A percentile compares a stretch with the other conserved stretches of the same genome.
Evolutionary conservation across 805 yeast species (phyloP).

Genomic region (Barnettozyma vustinii): DNA sequence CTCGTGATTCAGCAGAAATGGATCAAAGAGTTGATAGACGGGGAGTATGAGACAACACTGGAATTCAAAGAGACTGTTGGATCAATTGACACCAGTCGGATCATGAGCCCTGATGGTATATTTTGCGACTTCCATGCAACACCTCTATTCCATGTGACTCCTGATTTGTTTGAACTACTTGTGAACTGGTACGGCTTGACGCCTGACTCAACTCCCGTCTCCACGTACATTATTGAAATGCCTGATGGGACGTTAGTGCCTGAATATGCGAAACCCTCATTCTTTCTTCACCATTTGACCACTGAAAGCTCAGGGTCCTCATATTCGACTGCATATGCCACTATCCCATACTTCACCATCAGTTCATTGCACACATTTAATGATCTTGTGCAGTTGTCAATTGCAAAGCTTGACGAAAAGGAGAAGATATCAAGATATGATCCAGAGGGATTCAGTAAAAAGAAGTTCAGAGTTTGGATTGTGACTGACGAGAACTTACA

Average conservation of each 20-base stretch:
- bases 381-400: constrained; percentile 15
- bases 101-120: constrained; percentile 38
- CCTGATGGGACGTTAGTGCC: constrained; percentile 26
- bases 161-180: constrained; percentile 39
- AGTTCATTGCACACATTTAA: constrained; percentile 28
- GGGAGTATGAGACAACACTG: constrained; percentile 5
- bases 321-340: constrained; percentile 14
- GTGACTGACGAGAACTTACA: constrained; percentile 12
- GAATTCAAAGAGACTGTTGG: constrained; percentile 14
- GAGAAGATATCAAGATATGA: constrained; percentile 9
- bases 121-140: constrained; percentile 30
- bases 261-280: constrained; percentile 32
- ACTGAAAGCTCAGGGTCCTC: constrained; percentile 5
- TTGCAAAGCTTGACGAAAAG: constrained; percentile 11
- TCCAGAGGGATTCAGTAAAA: constrained; percentile 2
- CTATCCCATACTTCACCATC: constrained; percentile 26
- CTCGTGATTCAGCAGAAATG: constrained; percentile 15
- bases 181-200: constrained; percentile 50
- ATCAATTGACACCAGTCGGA: constrained; percentile 39
- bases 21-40: constrained; percentile 11
- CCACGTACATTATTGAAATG: constrained; percentile 31
- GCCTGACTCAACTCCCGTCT: constrained; percentile 32
- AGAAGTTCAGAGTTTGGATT: constrained; percentile 22
- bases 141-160: constrained; percentile 35
- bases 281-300: constrained; percentile 30